Evolutionary conservation across 148 eudicot genomes (phyloP), one percentile per base, ranked within the genome.

Genomic region (Gaultheria prostrata): DNA sequence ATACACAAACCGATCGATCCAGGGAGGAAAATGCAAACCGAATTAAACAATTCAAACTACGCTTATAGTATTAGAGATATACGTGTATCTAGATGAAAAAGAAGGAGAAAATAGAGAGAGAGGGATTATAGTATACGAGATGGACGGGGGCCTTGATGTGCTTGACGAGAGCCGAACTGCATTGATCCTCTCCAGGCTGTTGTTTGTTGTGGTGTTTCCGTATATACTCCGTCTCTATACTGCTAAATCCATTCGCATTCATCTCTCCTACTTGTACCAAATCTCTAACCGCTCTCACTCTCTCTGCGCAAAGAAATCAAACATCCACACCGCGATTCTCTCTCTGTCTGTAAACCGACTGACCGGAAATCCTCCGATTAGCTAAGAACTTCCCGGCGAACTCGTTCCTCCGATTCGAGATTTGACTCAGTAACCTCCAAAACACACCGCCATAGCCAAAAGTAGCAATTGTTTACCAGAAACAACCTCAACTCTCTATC

Each of bases 81-180:
- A 70, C 18, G 82, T 18, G 24, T 26, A 72, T 75, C 59, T 4
- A 75, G 17, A 76, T 14, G 59, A 11, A 80, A 39, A 24, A 80
- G 9, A 26, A 39, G 46, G 14, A 73, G 26, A 81, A 13, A 81
- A 32, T 26, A 84, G 57, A 76, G 6, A 78, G 51, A 24, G 33
- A 78, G 51, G 33, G 46, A 82, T 8, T 30, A 77, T 92, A 93
- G 9, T 2, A 9, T 61, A 61, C 98, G 81, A 92, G 90, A 86
- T 88, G 94, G 79, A 95, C 87, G 80, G 98, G 98, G 24, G 98
- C 97, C 85, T 89, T 93, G 82, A 95, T 89, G 86, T 91, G 98
- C 88, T 95, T 93, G 81, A 95, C 88, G 33, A 95, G 93, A 51
- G 91, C 80, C 46, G 98, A 95, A 84, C 85, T 90, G 83, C 97